A percentile compares a stretch with the other conserved stretches of the same genome.
Conservation (phyloP, 2,329 filamentous ascomycete genomes). For the Trichoderma afroharzianum region DNA sequence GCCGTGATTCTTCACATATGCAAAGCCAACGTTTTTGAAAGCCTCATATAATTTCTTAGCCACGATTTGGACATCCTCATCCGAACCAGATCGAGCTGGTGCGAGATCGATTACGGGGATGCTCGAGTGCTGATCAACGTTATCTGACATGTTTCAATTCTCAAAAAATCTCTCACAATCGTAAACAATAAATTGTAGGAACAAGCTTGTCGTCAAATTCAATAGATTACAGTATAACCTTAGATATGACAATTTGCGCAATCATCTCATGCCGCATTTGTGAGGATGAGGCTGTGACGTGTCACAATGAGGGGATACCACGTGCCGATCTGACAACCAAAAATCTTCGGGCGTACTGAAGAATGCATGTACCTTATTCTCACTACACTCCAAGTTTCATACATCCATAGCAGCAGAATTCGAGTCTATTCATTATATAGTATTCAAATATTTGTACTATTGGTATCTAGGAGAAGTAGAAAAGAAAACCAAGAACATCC, state of each 20-base stretch:
- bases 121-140: neutral
- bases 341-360: neutral
- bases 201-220: neutral
- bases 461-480: neutral
- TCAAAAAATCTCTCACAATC: neutral
- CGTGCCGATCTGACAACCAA: neutral
- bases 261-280: neutral
- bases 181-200: neutral
- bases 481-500: neutral
- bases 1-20: conserved; percentile 34
- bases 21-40: conserved; percentile 33
- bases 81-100: conserved; percentile 13
- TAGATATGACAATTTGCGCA: neutral
- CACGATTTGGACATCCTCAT: conserved; percentile 13
- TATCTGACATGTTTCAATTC: neutral
- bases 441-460: neutral
- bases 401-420: neutral
- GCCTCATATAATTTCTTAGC: conserved; percentile 27
- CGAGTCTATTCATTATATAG: neutral
- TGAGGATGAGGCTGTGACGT: neutral
- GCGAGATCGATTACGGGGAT: conserved; percentile 26
- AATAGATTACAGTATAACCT: neutral
- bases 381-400: neutral
- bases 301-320: neutral
- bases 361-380: neutral